Percentiles rank a stretch among this genome's conserved stretches.
phyloP scores from a whole-genome alignment of 2,329 filamentous ascomycete genomes.

The Ophiosphaerella herpotricha region DNA sequence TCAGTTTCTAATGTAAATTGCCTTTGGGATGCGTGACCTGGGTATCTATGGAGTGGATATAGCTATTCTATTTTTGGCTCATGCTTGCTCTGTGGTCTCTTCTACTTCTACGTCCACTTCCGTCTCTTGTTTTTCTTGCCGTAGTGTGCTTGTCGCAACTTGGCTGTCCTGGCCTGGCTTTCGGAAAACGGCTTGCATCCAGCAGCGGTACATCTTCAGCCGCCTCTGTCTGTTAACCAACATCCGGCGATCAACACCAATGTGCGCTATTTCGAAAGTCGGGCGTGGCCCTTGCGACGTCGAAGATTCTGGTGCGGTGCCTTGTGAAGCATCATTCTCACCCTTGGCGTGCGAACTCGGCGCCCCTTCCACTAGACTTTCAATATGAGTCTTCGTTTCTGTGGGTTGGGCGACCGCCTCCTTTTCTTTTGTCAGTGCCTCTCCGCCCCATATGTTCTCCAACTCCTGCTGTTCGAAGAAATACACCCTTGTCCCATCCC shows the following conservation, averaged over 20 bases:
- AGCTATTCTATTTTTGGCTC: not conserved
- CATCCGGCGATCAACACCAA: conserved; percentile 85
- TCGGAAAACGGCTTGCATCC: conserved; percentile 83
- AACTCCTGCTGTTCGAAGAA: conserved; percentile 93
- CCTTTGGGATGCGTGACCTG: not conserved
- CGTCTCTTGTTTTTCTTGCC: conserved; percentile 29
- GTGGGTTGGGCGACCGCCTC: not conserved
- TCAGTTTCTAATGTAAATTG: not conserved
- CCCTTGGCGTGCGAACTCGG: conserved; percentile 7
- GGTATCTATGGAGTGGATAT: conserved; percentile 3
- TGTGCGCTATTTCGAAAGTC: conserved; percentile 70
- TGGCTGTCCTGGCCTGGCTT: conserved; percentile 54
- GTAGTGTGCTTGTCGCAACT: conserved; percentile 40
- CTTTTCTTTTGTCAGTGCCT: conserved; percentile 1
- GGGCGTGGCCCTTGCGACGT: conserved; percentile 22
- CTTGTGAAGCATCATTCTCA: not conserved
- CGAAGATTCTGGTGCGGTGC: not conserved
- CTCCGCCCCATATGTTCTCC: conserved; percentile 72
- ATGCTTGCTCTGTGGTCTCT: conserved; percentile 4
- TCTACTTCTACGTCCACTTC: conserved; percentile 7
- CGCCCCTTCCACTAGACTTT: conserved; percentile 5
- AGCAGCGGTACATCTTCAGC: conserved; percentile 98
- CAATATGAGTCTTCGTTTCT: not conserved
- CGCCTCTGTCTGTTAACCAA: conserved; percentile 89
- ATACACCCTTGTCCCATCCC: conserved; percentile 94